Evolutionary conservation across 305 asterid species (phyloP).

Genomic region (Coffea humblotiana): DNA sequence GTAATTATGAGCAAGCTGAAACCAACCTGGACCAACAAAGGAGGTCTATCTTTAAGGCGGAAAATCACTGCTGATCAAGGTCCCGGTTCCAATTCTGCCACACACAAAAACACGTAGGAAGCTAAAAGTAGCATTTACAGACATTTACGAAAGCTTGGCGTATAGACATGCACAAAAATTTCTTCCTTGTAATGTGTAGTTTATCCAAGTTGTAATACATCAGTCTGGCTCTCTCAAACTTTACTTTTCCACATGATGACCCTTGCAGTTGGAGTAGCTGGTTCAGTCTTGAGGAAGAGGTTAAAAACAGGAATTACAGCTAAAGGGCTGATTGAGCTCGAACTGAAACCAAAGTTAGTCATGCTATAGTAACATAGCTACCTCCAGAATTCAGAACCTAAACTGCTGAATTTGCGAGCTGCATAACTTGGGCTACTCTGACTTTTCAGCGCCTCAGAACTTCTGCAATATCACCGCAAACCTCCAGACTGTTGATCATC

Average conservation of each 20-base stretch:
- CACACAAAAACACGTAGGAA: background rate
- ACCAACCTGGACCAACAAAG: background rate
- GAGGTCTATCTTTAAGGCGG: background rate
- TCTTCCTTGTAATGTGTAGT: background rate
- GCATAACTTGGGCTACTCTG: background rate
- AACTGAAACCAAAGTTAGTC: background rate
- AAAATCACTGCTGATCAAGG: background rate
- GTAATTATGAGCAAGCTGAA: background rate
- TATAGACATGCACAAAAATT: background rate
- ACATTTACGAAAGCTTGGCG: background rate
- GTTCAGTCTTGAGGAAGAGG: background rate
- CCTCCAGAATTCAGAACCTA: background rate
- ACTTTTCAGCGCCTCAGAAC: background rate
- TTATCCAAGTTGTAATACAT: background rate
- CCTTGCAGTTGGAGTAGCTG: background rate
- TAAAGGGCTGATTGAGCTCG: background rate
- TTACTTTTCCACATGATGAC: background rate
- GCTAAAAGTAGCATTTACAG: background rate
- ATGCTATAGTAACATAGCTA: background rate
- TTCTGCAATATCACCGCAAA: constrained; percentile 22
- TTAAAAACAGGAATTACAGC: background rate
- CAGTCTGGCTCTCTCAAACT: background rate
- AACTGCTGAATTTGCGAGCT: background rate
- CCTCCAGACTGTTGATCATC: constrained; percentile 35
- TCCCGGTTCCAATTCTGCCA: background rate